Conservation (phyloP, 2,329 filamentous ascomycete genomes). For the Aspergillus sergii region DNA sequence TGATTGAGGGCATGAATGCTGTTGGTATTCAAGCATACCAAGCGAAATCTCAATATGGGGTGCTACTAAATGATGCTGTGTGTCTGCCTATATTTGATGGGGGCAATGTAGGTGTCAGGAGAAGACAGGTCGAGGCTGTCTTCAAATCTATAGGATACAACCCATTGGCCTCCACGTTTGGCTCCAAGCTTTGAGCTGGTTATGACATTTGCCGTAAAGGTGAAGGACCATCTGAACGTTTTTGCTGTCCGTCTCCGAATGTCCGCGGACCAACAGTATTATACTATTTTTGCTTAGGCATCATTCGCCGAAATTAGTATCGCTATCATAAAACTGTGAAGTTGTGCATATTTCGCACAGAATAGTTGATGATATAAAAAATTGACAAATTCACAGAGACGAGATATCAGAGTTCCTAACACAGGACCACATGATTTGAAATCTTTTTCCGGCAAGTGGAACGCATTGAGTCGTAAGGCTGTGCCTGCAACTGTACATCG, state of each 20-base stretch:
- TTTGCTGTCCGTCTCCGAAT: too few species aligned
- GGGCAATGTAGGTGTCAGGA: slow-evolving; percentile 57
- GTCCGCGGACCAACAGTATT: too few species aligned
- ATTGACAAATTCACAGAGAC: too few species aligned
- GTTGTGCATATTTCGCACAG: too few species aligned
- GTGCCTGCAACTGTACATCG: background rate
- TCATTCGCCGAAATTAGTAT: background rate
- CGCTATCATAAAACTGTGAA: background rate
- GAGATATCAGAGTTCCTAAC: too few species aligned
- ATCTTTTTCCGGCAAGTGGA: background rate
- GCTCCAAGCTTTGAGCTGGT: background rate
- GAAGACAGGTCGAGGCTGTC: slow-evolving; percentile 52
- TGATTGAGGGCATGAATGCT: slow-evolving; percentile 54
- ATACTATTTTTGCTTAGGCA: too few species aligned
- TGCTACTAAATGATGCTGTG: background rate
- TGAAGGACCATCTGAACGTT: too few species aligned
- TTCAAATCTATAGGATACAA: slow-evolving; percentile 50
- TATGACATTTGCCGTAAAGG: too few species aligned
- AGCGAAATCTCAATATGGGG: background rate
- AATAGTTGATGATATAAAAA: too few species aligned
- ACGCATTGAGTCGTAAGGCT: background rate
- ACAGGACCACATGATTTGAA: too few species aligned
- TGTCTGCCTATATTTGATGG: slow-evolving; percentile 55
- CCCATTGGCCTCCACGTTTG: slow-evolving; percentile 41
- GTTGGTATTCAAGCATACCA: slow-evolving; percentile 49